Evolutionary conservation across 805 yeast genomes (phyloP).

Genomic region (Metschnikowia matae): DNA sequence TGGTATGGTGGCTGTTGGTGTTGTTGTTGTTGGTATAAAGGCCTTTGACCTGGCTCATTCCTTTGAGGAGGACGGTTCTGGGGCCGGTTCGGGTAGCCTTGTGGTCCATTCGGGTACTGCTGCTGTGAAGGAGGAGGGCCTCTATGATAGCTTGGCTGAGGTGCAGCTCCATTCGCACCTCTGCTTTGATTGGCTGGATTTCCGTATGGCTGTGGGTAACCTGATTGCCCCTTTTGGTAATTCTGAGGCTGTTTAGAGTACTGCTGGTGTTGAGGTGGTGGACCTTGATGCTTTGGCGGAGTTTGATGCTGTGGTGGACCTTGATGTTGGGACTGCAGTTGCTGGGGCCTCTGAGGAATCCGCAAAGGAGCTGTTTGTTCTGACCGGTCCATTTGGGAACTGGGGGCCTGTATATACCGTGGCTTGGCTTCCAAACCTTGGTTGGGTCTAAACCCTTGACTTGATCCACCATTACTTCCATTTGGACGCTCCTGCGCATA

Average conservation of each 20-base stretch:
- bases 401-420: conserved; percentile 31
- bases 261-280: neutral
- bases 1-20: conserved; percentile 1
- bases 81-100: neutral
- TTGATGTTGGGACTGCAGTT: neutral
- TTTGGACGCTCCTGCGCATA: neutral
- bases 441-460: neutral
- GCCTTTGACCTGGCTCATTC: no score
- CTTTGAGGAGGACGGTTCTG: conserved; percentile 1
- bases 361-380: neutral
- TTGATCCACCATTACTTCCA: neutral
- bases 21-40: neutral
- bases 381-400: conserved; percentile 6
- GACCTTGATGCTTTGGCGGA: neutral
- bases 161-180: neutral
- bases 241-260: neutral
- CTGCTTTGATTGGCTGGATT: neutral
- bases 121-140: neutral
- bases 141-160: neutral
- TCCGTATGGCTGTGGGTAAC: neutral
- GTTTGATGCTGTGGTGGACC: neutral
- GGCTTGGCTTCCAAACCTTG: conserved; percentile 20
- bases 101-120: neutral
- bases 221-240: neutral
- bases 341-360: neutral